These are phyloP conservation scores for Elaeis guineensis DNA, from an alignment of 176 grass and related monocot species.

Conservation along the genomic window DNA sequence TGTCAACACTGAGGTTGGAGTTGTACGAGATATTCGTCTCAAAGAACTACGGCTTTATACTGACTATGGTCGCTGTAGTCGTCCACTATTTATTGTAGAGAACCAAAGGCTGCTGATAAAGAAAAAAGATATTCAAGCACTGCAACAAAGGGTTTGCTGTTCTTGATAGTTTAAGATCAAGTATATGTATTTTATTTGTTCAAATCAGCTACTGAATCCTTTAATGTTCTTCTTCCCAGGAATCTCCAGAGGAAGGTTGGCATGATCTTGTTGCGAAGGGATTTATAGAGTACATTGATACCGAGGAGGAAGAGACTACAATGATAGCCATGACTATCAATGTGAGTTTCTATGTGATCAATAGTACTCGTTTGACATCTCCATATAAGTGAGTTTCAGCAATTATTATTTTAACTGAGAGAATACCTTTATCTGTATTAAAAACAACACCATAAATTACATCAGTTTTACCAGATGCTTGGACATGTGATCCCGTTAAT, in stretches of 20 bases:
- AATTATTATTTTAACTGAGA: no score
- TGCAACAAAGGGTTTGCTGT: conserved; percentile 83
- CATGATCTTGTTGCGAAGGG: conserved; percentile 92
- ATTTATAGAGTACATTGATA: conserved; percentile 95
- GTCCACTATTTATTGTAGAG: conserved; percentile 94
- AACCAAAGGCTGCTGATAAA: conserved; percentile 86
- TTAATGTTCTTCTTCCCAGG: conserved; percentile 33
- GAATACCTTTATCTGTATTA: no score
- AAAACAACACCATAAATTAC: no score
- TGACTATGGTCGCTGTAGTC: conserved; percentile 95
- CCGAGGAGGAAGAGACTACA: conserved; percentile 95
- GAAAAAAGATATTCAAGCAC: conserved; percentile 67
- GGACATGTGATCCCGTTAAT: no score
- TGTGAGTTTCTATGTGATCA: conserved; percentile 31
- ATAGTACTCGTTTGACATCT: no score
- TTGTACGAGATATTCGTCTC: conserved; percentile 88
- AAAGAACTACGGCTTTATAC: conserved; percentile 95
- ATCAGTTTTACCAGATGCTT: no score
- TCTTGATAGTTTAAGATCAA: background rate
- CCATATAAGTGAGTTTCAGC: no score
- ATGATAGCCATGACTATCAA: conserved; percentile 98
- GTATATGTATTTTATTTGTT: background rate
- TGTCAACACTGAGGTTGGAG: conserved; percentile 98
- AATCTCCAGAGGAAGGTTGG: conserved; percentile 87
- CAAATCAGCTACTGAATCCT: background rate